Base-by-base conservation (phyloP, 345 rosid species). In the Hevea brasiliensis region DNA sequence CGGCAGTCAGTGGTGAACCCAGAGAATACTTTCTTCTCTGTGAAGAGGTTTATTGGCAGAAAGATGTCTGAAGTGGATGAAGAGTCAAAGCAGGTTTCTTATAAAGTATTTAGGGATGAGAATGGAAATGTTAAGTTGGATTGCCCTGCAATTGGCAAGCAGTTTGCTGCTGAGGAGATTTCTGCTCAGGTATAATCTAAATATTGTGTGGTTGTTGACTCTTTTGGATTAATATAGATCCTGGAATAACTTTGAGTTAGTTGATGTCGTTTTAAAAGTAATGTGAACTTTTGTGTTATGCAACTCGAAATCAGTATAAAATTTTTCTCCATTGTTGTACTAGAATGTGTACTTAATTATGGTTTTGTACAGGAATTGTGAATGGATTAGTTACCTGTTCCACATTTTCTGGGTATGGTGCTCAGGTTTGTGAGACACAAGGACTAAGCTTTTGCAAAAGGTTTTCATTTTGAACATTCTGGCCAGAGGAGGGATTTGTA, bases 1-100 rank as follows among this genome's bases (percentile, higher is more conserved):
- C 72, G 99, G 51, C 99, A 96, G 84, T 94, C 99, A 1, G 95
- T 96, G 3, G 98, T 96, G n/a, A 96, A 96, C 76, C 99, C 98
- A 0, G 98, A 96, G 86, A 96, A 96, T 56, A 95, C 99, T 18
- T 95, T 95, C 77, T 95, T 93, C 81, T 95, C 99, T 0, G 99
- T 95, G 27, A 95, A 95, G 88, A 90, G 99, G 85, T 95, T 95
- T 78, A 91, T 91, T 20, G 99, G 99, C 80, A 89, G 99, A 85
- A 95, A 89, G 83, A 93, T 93, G 99, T 78, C 85, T 1, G 98
- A 95, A 83, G 99, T 95, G 14, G 96, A 86, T 18, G 99, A 95
- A 77, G 99, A 95, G 82, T 86, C 97, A 3, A 95, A 93, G 80
- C 99, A 95, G 85, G 92, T 95, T 15, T 89, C 97, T 0, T 93